Percentiles rank a stretch among this genome's conserved stretches.
phyloP scores from a whole-genome alignment of 2,329 filamentous ascomycete genomes.

The Arthroderma uncinatum region DNA sequence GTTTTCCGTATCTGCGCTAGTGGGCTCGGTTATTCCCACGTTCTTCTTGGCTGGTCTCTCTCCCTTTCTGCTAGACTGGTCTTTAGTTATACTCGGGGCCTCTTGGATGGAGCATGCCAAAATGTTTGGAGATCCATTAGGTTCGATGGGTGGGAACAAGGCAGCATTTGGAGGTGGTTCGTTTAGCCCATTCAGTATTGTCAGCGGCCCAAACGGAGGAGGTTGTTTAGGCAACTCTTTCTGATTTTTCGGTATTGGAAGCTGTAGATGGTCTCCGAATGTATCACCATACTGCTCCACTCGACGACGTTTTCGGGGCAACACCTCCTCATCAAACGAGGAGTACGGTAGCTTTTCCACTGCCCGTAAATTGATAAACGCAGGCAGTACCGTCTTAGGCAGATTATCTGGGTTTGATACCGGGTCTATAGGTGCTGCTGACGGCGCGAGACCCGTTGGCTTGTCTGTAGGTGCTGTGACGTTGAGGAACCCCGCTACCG shows the following conservation, averaged over 20 bases:
- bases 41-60: slow-evolving; percentile 7
- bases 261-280: slow-evolving; percentile 36
- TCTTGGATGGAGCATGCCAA: slow-evolving; percentile 20
- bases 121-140: slow-evolving; percentile 33
- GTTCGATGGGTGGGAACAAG: slow-evolving; percentile 50
- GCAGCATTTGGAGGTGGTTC: slow-evolving; percentile 53
- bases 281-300: slow-evolving; percentile 32
- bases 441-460: slow-evolving; percentile 24
- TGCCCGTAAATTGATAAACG: slow-evolving; percentile 39
- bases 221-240: slow-evolving; percentile 30
- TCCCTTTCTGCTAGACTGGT: slow-evolving; percentile 8
- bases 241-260: slow-evolving; percentile 39
- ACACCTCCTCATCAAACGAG: slow-evolving; percentile 29
- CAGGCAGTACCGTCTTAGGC: slow-evolving; percentile 33
- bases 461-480: slow-evolving; percentile 24
- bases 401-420: slow-evolving; percentile 24
- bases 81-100: not conserved
- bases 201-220: slow-evolving; percentile 36
- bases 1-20: not conserved
- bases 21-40: slow-evolving; percentile 6
- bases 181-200: slow-evolving; percentile 49
- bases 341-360: slow-evolving; percentile 35
- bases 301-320: slow-evolving; percentile 34
- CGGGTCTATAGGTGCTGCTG: slow-evolving; percentile 10
- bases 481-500: slow-evolving; percentile 28